Conservation (phyloP, 2,329 filamentous ascomycete species). For the Coniella vitis region DNA sequence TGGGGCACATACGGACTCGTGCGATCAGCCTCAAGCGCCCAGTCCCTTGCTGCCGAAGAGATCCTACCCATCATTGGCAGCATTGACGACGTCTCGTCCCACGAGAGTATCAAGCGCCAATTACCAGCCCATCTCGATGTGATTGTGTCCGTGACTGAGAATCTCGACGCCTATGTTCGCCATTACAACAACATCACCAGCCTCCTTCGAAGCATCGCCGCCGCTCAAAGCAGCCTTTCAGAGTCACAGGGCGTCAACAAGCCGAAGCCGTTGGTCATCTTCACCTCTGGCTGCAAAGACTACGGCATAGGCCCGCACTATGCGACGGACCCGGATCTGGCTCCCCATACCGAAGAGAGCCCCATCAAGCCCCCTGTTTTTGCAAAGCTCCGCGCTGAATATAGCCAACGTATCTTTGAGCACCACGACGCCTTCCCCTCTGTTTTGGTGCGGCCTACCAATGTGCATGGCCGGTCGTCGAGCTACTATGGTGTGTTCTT, state of each 20-base stretch:
- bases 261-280: slow-evolving; percentile 35
- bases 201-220: slow-evolving; percentile 29
- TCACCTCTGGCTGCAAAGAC: slow-evolving; percentile 44
- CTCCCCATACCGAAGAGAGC: slow-evolving; percentile 36
- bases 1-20: slow-evolving; percentile 39
- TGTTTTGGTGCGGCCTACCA: slow-evolving; percentile 38
- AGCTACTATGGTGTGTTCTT: slow-evolving; percentile 38
- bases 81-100: slow-evolving; percentile 26
- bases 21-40: slow-evolving; percentile 26
- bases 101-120: slow-evolving; percentile 21
- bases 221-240: slow-evolving; percentile 25
- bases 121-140: slow-evolving; percentile 31
- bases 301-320: slow-evolving; percentile 32
- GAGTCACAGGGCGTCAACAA: no score
- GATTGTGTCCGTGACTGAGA: slow-evolving; percentile 37
- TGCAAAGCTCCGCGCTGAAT: slow-evolving; percentile 25
- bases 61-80: slow-evolving; percentile 34
- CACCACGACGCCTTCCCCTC: slow-evolving; percentile 34
- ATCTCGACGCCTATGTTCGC: slow-evolving; percentile 30
- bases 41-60: slow-evolving; percentile 28
- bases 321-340: slow-evolving; percentile 29
- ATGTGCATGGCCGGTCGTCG: slow-evolving; percentile 37
- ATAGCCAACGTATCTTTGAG: slow-evolving; percentile 30
- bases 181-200: slow-evolving; percentile 32
- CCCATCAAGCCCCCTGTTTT: slow-evolving; percentile 27